Evolutionary conservation across 176 grass and related monocot species (phyloP), one percentile per base, ranked within the genome.

Genomic region (Avena insularis): DNA sequence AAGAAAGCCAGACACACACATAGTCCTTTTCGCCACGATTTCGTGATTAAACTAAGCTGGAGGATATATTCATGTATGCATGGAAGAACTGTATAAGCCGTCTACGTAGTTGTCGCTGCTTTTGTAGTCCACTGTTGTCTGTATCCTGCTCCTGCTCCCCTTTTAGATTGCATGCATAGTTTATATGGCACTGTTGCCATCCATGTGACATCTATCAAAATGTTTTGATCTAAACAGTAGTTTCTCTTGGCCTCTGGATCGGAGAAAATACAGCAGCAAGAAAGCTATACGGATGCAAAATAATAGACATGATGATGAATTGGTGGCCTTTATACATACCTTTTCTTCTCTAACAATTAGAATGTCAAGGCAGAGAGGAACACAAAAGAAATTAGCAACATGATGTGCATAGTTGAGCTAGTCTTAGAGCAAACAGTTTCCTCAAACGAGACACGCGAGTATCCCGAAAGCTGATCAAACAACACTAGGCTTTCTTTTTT

Each of bases 71-170:
- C 8, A 48, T 85, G 11, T 55, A 12, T 70, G 48, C 73, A 48
- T 47, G 71, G 53, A 14, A 23, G 46, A 55, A 81, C 79, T 54
- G 78, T 74, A 74, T 80, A 79, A 87, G 55, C 78, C 63, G 74
- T 83, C 74, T 79, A 79, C 79, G 79, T 87, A 84, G 65, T n/a
- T 87, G 29, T 62, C 68, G 35, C 19, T 65, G 85, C 81, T 88
- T 91, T 87, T 88, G 68, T 91, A 88, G 85, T 88, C 59, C 76
- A 87, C 85, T 84, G 75, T 80, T 91, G 85, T 74, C 85, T 38
- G 59, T 84, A 84, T 87, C 62, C 51, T 77, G 59, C 55, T 63
- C 59, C 40, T 78, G 73, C 73, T 29, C 2, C 48, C 48, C 73
- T 38, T 84, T 66, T 63, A 63, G 63, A 72, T 85, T 59, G 29